Percentiles rank a stretch among this genome's conserved stretches.
Evolutionary conservation across 2,329 filamentous ascomycete species (phyloP).

Genomic region (Claviceps spartinae): DNA sequence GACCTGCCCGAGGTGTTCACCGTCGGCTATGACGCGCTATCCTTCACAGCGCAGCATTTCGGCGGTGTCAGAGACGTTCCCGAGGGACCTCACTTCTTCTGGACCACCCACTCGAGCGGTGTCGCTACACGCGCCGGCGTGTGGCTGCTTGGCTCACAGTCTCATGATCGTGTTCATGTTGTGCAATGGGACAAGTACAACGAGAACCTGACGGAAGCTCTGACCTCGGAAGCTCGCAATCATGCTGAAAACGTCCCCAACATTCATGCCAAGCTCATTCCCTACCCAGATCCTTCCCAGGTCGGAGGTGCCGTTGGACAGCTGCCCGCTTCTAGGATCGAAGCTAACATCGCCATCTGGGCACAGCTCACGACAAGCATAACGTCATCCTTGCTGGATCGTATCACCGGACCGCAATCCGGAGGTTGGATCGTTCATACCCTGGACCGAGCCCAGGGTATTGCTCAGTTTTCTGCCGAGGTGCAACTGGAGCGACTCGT

Average conservation of each 20-base stretch:
- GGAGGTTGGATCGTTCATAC: constrained; percentile 41
- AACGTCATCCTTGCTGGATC: constrained; percentile 28
- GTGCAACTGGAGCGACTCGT: constrained; percentile 27
- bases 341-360: constrained; percentile 32
- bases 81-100: constrained; percentile 44
- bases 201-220: constrained; percentile 38
- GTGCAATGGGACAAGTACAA: constrained; percentile 43
- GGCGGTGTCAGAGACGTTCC: constrained; percentile 42
- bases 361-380: constrained; percentile 35
- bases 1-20: constrained; percentile 36
- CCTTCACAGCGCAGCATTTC: constrained; percentile 34
- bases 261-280: constrained; percentile 28
- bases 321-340: constrained; percentile 9
- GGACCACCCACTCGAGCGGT: constrained; percentile 36
- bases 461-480: constrained; percentile 23
- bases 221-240: constrained; percentile 30
- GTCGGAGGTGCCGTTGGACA: constrained; percentile 9
- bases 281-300: constrained; percentile 27
- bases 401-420: constrained; percentile 29
- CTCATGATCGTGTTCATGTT: constrained; percentile 24
- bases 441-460: constrained; percentile 35
- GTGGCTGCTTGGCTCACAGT: constrained; percentile 35
- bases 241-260: constrained; percentile 27
- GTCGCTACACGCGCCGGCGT: constrained; percentile 40
- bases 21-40: constrained; percentile 39